phyloP scores from a whole-genome alignment of 2,329 filamentous ascomycete genomes.

The Colletotrichum sojae region DNA sequence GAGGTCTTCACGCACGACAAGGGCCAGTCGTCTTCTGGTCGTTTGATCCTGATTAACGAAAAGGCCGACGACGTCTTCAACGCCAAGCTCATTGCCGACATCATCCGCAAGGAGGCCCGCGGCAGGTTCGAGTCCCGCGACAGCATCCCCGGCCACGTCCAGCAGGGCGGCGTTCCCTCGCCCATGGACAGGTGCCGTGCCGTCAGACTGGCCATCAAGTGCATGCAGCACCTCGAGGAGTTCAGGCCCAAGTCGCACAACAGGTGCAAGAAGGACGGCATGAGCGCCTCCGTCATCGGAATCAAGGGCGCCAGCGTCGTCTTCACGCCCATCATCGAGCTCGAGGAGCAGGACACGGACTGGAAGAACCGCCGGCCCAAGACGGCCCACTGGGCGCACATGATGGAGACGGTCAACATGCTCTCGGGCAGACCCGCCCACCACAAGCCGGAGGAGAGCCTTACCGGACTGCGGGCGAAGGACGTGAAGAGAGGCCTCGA shows the following conservation, averaged over 20 bases:
- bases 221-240: constrained; percentile 89
- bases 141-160: constrained; percentile 93
- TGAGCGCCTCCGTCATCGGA: constrained; percentile 87
- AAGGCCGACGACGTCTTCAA: constrained; percentile 91
- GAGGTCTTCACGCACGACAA: constrained; percentile 87
- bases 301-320: constrained; percentile 91
- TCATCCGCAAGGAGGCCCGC: constrained; percentile 93
- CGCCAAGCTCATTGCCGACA: constrained; percentile 93
- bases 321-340: constrained; percentile 84
- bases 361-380: constrained; percentile 91
- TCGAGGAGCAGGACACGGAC: constrained; percentile 90
- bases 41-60: constrained; percentile 97
- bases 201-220: constrained; percentile 92
- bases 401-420: constrained; percentile 88
- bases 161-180: constrained; percentile 92
- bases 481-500: constrained; percentile 70
- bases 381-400: constrained; percentile 85
- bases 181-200: constrained; percentile 97
- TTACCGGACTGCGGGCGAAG: constrained; percentile 70
- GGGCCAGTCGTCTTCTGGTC: constrained; percentile 90
- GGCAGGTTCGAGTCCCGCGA: constrained; percentile 94
- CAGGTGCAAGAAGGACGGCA: constrained; percentile 80
- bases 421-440: constrained; percentile 79
- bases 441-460: constrained; percentile 61
- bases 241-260: constrained; percentile 77